These are phyloP conservation scores for Aspergillus chevalieri DNA, from an alignment of 2,329 filamentous ascomycete genomes.

Conservation along the genomic window DNA sequence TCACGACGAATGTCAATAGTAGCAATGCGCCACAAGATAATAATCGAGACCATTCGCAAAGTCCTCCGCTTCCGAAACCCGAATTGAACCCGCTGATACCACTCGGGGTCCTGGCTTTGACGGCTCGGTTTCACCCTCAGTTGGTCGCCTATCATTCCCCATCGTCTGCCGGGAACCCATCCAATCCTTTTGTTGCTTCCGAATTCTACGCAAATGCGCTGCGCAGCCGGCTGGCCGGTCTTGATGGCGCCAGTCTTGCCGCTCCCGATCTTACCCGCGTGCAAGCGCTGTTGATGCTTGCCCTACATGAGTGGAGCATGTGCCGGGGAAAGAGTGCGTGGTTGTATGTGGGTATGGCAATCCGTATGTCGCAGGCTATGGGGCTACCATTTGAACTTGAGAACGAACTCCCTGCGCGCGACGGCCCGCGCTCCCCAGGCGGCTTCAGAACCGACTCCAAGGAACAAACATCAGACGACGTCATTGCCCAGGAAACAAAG, in stretches of 20 bases:
- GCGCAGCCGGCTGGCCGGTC: slow-evolving; percentile 40
- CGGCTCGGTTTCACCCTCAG: slow-evolving; percentile 49
- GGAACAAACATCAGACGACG: slow-evolving; percentile 39
- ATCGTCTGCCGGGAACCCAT: slow-evolving; percentile 34
- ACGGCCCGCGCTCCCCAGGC: slow-evolving; percentile 35
- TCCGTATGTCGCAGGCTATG: slow-evolving; percentile 41
- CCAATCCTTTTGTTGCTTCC: slow-evolving; percentile 47
- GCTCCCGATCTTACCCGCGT: slow-evolving; percentile 45
- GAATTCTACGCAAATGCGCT: slow-evolving; percentile 52
- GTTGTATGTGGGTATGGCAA: slow-evolving; percentile 43
- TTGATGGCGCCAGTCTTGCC: slow-evolving; percentile 37
- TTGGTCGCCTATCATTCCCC: slow-evolving; percentile 46
- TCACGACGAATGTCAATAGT: slow-evolving; percentile 7
- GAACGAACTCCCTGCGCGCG: slow-evolving; percentile 43
- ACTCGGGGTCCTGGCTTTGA: slow-evolving; percentile 51
- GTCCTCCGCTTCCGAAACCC: slow-evolving; percentile 22
- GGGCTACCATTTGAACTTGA: slow-evolving; percentile 42
- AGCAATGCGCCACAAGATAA: neutral
- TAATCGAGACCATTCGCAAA: slow-evolving; percentile 24
- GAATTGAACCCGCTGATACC: slow-evolving; percentile 45
- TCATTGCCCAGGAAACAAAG: slow-evolving; percentile 49
- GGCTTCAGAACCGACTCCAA: slow-evolving; percentile 28
- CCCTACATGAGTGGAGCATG: slow-evolving; percentile 54
- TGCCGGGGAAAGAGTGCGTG: slow-evolving; percentile 49
- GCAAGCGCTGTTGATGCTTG: slow-evolving; percentile 52